These are phyloP conservation scores for Acarospora socialis DNA, from an alignment of 2,329 filamentous ascomycete species.

Conservation along the genomic window DNA sequence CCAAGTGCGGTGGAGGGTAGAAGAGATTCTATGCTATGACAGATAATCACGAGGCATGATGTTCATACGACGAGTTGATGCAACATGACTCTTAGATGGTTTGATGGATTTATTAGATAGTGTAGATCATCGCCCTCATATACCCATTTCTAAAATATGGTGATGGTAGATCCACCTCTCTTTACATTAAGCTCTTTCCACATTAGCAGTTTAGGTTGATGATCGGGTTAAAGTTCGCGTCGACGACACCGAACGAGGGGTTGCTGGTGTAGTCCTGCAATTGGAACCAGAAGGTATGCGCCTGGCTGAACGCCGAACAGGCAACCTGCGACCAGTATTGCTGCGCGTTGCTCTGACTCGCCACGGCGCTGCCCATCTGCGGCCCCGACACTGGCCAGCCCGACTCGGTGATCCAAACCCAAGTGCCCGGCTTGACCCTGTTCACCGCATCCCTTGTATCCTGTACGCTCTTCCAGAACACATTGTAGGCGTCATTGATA, in stretches of 20 bases:
- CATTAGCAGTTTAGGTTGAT: conserved; percentile 3
- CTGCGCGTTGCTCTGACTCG: conserved; percentile 45
- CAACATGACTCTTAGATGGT: too few relatives aligned
- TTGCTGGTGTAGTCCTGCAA: conserved; percentile 5
- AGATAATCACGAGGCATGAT: not conserved
- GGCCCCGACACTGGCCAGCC: conserved; percentile 48
- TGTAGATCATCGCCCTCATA: too few relatives aligned
- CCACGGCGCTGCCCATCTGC: conserved; percentile 39
- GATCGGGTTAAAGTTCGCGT: conserved; percentile 3
- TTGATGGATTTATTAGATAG: too few relatives aligned
- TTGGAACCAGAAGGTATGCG: conserved; percentile 6
- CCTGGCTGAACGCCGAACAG: conserved; percentile 41
- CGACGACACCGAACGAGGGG: conserved; percentile 7
- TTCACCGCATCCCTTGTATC: conserved; percentile 29
- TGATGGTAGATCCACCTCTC: too few relatives aligned
- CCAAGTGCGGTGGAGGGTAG: not conserved
- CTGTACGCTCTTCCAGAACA: conserved; percentile 35
- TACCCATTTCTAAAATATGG: not conserved
- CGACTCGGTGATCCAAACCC: conserved; percentile 48
- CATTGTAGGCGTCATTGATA: conserved; percentile 40
- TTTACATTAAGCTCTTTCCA: too few relatives aligned
- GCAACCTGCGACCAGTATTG: conserved; percentile 49
- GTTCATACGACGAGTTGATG: too few relatives aligned
- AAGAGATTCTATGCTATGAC: not conserved
- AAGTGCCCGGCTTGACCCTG: conserved; percentile 31